Evolutionary conservation across 2,329 filamentous ascomycete species (phyloP).

Genomic region (Paecilomyces variotii): DNA sequence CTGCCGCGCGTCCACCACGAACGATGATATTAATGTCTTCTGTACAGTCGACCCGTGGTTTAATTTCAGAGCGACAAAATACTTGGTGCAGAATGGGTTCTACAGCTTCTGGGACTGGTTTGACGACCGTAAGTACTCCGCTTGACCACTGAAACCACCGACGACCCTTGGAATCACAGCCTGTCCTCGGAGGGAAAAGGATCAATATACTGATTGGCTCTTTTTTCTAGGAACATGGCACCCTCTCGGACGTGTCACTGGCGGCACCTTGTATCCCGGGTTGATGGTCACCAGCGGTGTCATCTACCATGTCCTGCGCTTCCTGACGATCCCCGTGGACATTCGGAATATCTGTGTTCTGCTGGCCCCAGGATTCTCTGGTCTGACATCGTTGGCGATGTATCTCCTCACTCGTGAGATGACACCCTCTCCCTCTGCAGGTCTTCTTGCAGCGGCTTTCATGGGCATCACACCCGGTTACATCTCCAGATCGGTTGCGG

Average conservation of each 20-base stretch:
- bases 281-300: conserved; percentile 97
- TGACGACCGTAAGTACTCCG: conserved; percentile 66
- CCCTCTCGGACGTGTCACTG: conserved; percentile 93
- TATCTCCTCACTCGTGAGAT: conserved; percentile 97
- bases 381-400: conserved; percentile 82
- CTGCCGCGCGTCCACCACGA: background rate
- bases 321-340: conserved; percentile 85
- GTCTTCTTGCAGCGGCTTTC: conserved; percentile 85
- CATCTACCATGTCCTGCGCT: conserved; percentile 89
- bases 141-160: conserved; percentile 6
- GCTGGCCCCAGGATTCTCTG: conserved; percentile 88
- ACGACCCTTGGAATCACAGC: conserved; percentile 2
- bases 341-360: conserved; percentile 98
- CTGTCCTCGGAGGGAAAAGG: conserved; percentile 5
- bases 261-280: conserved; percentile 96
- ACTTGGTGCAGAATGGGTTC: conserved; percentile 93
- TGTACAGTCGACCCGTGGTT: conserved; percentile 94
- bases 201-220: conserved; percentile 2
- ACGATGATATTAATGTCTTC: conserved; percentile 16
- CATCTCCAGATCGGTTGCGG: conserved; percentile 94
- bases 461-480: conserved; percentile 98
- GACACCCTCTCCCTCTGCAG: conserved; percentile 88
- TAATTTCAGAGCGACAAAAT: conserved; percentile 98
- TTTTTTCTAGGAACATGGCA: conserved; percentile 74
- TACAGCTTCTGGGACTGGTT: conserved; percentile 99